phyloP scores from a whole-genome alignment of 495 filamentous ascomycete species.

The Talaromyces thailandensis region DNA sequence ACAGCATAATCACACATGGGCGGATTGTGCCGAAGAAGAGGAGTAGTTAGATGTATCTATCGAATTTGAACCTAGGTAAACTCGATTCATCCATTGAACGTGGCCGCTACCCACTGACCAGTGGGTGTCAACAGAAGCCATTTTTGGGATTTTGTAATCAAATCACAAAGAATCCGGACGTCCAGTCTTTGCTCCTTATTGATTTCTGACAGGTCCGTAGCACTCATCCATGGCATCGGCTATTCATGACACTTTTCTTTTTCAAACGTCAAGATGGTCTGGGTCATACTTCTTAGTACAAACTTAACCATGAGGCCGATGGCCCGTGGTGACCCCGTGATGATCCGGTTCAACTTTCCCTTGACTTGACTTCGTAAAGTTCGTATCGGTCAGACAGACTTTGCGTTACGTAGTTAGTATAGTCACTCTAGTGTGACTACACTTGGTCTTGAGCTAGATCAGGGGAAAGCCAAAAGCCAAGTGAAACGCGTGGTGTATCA shows the following conservation, averaged over 20 bases:
- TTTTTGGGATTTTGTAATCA: neutral
- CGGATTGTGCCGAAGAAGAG: neutral
- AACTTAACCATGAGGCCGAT: neutral
- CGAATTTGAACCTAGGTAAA: neutral
- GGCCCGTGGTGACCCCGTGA: neutral
- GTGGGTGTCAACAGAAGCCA: neutral
- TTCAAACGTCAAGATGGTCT: neutral
- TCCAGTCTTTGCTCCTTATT: neutral
- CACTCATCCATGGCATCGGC: neutral
- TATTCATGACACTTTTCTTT: neutral
- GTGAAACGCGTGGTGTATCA: neutral
- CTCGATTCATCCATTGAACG: neutral
- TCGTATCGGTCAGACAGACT: neutral
- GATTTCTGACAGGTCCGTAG: neutral
- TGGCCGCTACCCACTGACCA: neutral
- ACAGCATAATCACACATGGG: neutral
- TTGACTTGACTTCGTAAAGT: neutral
- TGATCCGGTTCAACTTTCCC: neutral
- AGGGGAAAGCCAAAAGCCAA: neutral
- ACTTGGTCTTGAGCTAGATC: no score
- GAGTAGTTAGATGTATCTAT: neutral
- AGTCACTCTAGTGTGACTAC: neutral
- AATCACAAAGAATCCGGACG: neutral
- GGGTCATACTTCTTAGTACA: neutral
- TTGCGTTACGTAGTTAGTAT: no score